phyloP scores from a whole-genome alignment of 768 basidiomycete species.

The Russula olivacea region DNA sequence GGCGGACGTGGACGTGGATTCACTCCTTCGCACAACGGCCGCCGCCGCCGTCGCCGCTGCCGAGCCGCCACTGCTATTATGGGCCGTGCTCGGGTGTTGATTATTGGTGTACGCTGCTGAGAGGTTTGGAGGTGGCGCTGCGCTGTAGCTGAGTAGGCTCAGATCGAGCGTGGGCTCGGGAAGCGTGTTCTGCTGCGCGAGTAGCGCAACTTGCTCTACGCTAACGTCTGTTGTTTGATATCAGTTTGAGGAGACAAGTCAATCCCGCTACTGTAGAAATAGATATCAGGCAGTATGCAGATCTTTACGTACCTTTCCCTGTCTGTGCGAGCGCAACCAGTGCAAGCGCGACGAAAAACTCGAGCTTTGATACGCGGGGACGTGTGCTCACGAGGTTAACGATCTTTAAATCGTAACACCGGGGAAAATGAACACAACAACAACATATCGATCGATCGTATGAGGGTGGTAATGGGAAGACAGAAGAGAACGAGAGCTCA shows the following conservation, averaged over 20 bases:
- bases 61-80: neutral
- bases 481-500: too few relatives aligned
- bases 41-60: too few relatives aligned
- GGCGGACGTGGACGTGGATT: neutral
- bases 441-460: neutral
- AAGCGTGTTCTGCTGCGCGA: conserved; percentile 71
- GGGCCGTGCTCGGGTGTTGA: too few relatives aligned
- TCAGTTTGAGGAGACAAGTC: neutral
- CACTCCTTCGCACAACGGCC: neutral
- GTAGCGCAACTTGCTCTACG: conserved; percentile 72
- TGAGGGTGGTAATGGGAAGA: neutral
- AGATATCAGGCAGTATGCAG: neutral
- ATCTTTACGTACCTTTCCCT: conserved; percentile 53
- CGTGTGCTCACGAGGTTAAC: conserved; percentile 82
- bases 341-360: conserved; percentile 88
- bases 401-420: conserved; percentile 47
- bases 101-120: neutral
- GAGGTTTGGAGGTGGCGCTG: conserved; percentile 38
- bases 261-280: too few relatives aligned
- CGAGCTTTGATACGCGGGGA: conserved; percentile 75
- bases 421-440: too few relatives aligned
- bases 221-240: conserved; percentile 50
- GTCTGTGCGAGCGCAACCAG: conserved; percentile 82
- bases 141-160: conserved; percentile 40
- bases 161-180: conserved; percentile 71